Evolutionary conservation across 78 protist genomes (phyloP), one percentile per base, ranked within the genome.

Genomic region (Dictyostelium purpureum): DNA sequence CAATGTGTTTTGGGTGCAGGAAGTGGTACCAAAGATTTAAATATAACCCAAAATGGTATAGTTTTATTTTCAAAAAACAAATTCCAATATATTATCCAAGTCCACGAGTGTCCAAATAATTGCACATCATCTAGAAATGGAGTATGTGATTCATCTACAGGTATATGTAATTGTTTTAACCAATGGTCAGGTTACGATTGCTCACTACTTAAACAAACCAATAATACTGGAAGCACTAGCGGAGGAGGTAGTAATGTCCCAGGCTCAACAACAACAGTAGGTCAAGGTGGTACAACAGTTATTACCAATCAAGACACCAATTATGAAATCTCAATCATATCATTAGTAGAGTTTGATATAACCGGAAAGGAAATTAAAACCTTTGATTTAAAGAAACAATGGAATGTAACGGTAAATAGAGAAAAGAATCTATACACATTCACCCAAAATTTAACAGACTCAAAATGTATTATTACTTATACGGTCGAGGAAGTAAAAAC

Each of bases 101-200:
- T n/a, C n/a, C n/a, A n/a, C n/a, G n/a, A n/a, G n/a, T 66, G 75
- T 66, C 75, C 75, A 66, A 66, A 66, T 38, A 7, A 66, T 66
- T 66, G 75, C 7, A 66, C 69, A 28, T 61, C 69, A 31, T 14
- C 28, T 35, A 14, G 6, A 66, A 66, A 66, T 61, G 75, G 75
- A 16, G 37, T 21, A 35, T 66, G 75, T 66, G 37, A 66, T 66
- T 19, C 75, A 66, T 37, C 42, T 14, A 66, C 49, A 6, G 75
- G 75, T 6, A 37, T 21, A 37, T 66, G 75, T 38, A 14, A 37
- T 16, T 66, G 75, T 38, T 14, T 16, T 38, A 37, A n/a, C 12
- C 21, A 40, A 37, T 66, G 75, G 75, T 21, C 28, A 9, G 75
- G 75, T 38, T 33, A 33, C 6, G 75, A 66, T 38, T 66, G 75